Evolutionary conservation across 192 early-diverging fungal species (phyloP).

Genomic region (Umbelopsis sp.): DNA sequence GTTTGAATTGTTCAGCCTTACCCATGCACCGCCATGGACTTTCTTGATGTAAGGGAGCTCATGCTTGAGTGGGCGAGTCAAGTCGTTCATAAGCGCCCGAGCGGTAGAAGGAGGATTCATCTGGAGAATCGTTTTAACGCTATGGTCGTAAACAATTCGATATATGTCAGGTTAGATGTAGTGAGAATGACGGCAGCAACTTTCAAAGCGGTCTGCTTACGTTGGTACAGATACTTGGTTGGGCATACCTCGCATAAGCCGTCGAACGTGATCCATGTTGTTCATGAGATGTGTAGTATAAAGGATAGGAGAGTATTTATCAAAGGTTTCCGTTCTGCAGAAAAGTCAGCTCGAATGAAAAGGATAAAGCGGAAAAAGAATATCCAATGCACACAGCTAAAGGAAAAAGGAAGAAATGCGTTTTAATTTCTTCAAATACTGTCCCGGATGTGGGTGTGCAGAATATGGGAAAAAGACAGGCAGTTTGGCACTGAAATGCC

Average conservation of each 20-base stretch:
- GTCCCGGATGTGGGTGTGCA: too few relatives aligned
- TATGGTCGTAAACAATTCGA: not conserved
- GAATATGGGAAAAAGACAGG: too few relatives aligned
- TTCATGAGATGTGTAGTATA: not conserved
- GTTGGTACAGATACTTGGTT: conserved; percentile 10
- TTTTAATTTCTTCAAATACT: too few relatives aligned
- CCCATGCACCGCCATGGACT: conserved; percentile 1
- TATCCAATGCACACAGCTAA: too few relatives aligned
- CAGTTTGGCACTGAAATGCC: too few relatives aligned
- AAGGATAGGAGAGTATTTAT: not conserved
- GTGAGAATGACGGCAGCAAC: not conserved
- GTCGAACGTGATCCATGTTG: conserved; percentile 6
- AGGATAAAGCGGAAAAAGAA: too few relatives aligned
- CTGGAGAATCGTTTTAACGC: conserved; percentile 1
- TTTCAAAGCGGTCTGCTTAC: not conserved
- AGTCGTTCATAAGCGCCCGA: not conserved
- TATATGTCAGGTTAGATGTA: not conserved
- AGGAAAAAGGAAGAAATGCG: too few relatives aligned
- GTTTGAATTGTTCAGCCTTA: not conserved
- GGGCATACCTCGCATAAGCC: not conserved
- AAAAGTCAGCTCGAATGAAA: too few relatives aligned
- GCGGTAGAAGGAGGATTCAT: conserved; percentile 9
- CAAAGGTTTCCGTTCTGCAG: not conserved
- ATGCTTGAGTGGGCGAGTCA: not conserved
- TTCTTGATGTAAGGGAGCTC: conserved; percentile 10